Percentiles rank a stretch among this genome's conserved stretches.
phyloP scores from a whole-genome alignment of 257 asterid genomes.

The Ligustrum vulgare region DNA sequence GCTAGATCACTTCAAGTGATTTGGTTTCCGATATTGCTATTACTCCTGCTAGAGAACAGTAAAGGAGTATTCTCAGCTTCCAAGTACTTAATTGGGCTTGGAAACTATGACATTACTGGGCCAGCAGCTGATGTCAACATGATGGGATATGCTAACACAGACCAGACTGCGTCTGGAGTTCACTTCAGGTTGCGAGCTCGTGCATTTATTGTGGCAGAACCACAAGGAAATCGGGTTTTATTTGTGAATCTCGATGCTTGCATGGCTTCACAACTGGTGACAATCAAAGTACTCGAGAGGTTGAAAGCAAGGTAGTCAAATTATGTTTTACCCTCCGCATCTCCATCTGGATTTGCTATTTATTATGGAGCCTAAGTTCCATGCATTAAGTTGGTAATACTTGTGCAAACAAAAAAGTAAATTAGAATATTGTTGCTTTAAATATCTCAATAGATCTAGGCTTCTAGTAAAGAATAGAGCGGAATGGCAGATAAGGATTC shows the following conservation, averaged over 20 bases:
- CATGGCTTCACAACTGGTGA: conserved; percentile 94
- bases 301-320: conserved; percentile 76
- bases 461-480: not conserved
- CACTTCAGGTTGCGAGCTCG: conserved; percentile 97
- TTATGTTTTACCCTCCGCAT: not conserved
- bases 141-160: conserved; percentile 96
- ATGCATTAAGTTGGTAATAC: conserved; percentile 14
- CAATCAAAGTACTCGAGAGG: conserved; percentile 85
- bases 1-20: conserved; percentile 32
- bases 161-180: conserved; percentile 80
- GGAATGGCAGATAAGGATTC: not conserved
- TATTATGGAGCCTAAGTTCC: conserved; percentile 6
- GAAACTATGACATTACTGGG: conserved; percentile 96
- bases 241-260: conserved; percentile 99
- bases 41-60: conserved; percentile 48
- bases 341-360: not conserved
- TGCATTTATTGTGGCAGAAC: conserved; percentile 82
- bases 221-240: conserved; percentile 62
- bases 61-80: conserved; percentile 52
- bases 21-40: conserved; percentile 47
- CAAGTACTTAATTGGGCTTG: conserved; percentile 78
- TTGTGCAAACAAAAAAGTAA: not conserved
- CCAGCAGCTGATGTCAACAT: conserved; percentile 99
- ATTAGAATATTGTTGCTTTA: not conserved
- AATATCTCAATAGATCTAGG: not conserved